Percentiles rank a stretch among this genome's conserved stretches.
Conservation (phyloP, 192 early-diverging fungal genomes). For the Gonapodya sp. region DNA sequence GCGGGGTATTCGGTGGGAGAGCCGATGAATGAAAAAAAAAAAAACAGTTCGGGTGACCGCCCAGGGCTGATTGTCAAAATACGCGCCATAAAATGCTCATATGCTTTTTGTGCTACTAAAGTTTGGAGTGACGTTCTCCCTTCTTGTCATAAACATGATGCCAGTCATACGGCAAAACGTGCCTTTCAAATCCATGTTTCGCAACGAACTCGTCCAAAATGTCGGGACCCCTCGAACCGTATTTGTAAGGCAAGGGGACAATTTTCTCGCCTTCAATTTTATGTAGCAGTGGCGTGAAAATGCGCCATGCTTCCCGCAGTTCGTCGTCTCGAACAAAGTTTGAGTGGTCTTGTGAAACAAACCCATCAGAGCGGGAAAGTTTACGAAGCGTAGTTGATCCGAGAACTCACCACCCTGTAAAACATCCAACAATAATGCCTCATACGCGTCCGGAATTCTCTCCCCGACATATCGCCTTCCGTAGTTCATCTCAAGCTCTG, state of each 20-base stretch:
- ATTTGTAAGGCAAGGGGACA: constrained; percentile 64
- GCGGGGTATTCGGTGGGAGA: too few relatives aligned
- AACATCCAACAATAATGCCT: constrained; percentile 83
- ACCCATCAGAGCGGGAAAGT: constrained; percentile 57
- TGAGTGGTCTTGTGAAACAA: background rate
- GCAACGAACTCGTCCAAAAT: constrained; percentile 63
- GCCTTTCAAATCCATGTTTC: constrained; percentile 32
- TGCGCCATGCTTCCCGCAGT: constrained; percentile 92
- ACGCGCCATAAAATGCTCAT: too few relatives aligned
- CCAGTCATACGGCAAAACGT: constrained; percentile 3
- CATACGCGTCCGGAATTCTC: constrained; percentile 96
- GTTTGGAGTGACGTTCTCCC: too few relatives aligned
- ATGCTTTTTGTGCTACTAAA: too few relatives aligned
- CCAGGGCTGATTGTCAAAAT: too few relatives aligned
- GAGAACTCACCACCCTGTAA: constrained; percentile 71
- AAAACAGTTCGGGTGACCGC: too few relatives aligned
- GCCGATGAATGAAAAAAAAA: too few relatives aligned
- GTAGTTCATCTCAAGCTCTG: constrained; percentile 92
- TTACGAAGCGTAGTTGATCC: constrained; percentile 38
- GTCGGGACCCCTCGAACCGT: constrained; percentile 74
- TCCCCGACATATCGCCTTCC: constrained; percentile 73
- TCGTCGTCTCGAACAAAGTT: constrained; percentile 58
- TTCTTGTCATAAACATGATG: background rate
- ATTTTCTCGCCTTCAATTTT: constrained; percentile 61
- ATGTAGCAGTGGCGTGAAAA: constrained; percentile 94